phyloP scores from a whole-genome alignment of 2,329 filamentous ascomycete species.

The Aspergillus sp. region DNA sequence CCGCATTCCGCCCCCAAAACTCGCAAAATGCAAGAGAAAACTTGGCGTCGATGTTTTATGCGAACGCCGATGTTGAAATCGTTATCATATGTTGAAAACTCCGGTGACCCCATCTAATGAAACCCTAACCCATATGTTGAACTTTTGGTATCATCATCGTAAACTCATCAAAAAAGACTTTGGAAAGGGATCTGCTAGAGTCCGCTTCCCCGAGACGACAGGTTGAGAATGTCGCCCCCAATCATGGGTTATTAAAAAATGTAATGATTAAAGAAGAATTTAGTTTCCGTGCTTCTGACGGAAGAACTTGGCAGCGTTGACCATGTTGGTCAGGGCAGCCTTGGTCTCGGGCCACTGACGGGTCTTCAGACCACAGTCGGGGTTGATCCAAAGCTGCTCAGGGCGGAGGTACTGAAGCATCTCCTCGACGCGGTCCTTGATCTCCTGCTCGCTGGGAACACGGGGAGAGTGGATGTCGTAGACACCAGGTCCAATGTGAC shows the following conservation, averaged over 20 bases:
- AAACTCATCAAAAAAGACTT: constrained; percentile 38
- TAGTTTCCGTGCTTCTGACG: constrained; percentile 71
- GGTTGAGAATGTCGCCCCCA: constrained; percentile 41
- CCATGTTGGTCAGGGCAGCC: constrained; percentile 93
- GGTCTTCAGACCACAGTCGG: constrained; percentile 99
- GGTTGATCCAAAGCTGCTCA: constrained; percentile 99
- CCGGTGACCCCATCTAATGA: constrained; percentile 39
- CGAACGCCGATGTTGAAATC: constrained; percentile 54
- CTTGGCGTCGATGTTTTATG: constrained; percentile 20
- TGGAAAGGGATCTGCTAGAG: constrained; percentile 21
- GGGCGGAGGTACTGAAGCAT: constrained; percentile 97
- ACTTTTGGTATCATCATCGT: constrained; percentile 47
- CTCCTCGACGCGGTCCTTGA: constrained; percentile 95
- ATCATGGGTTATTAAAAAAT: constrained; percentile 23
- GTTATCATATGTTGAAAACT: constrained; percentile 45
- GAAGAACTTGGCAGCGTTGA: constrained; percentile 96
- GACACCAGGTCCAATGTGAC: constrained; percentile 98
- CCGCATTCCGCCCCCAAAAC: constrained; percentile 16
- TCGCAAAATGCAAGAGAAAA: constrained; percentile 16
- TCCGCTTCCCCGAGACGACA: constrained; percentile 34
- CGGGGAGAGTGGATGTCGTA: constrained; percentile 99
- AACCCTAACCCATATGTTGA: constrained; percentile 45
- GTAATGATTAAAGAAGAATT: constrained; percentile 12
- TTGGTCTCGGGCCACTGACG: constrained; percentile 99
- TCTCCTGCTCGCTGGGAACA: constrained; percentile 96